These are phyloP conservation scores for Acacia crassicarpa DNA, from an alignment of 306 rosid species.

Conservation along the genomic window DNA sequence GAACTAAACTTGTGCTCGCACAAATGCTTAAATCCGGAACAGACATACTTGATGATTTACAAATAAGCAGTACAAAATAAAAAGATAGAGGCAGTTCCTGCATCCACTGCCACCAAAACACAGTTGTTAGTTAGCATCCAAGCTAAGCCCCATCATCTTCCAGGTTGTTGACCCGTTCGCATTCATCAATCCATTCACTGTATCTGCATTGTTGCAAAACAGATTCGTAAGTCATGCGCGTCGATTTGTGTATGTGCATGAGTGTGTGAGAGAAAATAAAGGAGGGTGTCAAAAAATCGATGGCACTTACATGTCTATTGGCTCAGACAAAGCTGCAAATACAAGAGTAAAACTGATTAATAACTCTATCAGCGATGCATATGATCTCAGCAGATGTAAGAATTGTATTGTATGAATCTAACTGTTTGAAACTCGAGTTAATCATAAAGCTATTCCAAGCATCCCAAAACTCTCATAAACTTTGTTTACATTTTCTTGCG, in stretches of 20 bases:
- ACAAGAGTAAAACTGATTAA: background rate
- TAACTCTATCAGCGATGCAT: conserved; percentile 12
- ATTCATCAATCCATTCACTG: conserved; percentile 97
- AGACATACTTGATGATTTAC: background rate
- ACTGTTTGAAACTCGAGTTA: background rate
- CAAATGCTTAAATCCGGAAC: conserved; percentile 14
- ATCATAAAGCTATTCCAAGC: background rate
- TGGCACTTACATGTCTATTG: conserved; percentile 82
- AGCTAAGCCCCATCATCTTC: conserved; percentile 71
- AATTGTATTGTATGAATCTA: background rate
- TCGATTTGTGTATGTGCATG: background rate
- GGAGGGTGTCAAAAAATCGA: conserved; percentile 1
- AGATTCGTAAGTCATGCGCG: background rate
- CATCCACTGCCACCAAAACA: background rate
- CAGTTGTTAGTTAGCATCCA: background rate
- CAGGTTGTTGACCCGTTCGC: conserved; percentile 74
- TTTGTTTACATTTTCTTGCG: background rate
- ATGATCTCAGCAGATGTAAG: background rate
- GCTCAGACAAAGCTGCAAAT: conserved; percentile 79
- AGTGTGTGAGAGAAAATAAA: background rate
- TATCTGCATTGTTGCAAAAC: conserved; percentile 56
- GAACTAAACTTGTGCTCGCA: conserved; percentile 9
- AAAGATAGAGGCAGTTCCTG: conserved; percentile 18
- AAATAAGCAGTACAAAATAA: conserved; percentile 14
- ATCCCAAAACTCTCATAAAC: no score